These are phyloP conservation scores for Nymphaea colorata DNA, from an alignment of 164 flowering plant genomes.

Conservation along the genomic window DNA sequence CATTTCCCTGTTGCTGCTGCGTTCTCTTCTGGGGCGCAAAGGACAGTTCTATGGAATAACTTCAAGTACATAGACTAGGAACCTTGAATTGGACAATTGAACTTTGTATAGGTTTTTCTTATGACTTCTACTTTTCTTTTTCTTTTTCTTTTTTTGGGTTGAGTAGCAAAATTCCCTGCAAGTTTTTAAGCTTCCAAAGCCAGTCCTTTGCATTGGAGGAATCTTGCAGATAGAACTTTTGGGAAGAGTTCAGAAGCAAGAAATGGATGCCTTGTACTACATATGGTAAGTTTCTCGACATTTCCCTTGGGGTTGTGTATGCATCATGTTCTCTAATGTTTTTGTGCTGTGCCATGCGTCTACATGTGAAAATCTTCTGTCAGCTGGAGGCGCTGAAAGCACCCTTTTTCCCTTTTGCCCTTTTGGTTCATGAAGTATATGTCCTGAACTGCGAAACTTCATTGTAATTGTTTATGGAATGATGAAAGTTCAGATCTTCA, in stretches of 20 bases:
- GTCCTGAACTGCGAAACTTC: not conserved
- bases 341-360: not conserved
- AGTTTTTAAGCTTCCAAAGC: slow-evolving; percentile 61
- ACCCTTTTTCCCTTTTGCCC: not conserved
- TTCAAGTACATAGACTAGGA: no score
- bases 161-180: slow-evolving; percentile 62
- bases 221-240: slow-evolving; percentile 56
- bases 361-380: not conserved
- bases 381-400: not conserved
- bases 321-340: not conserved
- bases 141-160: not conserved
- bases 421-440: not conserved
- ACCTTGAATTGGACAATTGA: no score
- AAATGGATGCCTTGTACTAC: slow-evolving; percentile 55
- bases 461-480: not conserved
- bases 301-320: not conserved
- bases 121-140: no score
- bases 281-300: slow-evolving; percentile 43
- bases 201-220: slow-evolving; percentile 74
- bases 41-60: no score
- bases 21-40: no score
- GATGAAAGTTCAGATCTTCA: not conserved
- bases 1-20: no score
- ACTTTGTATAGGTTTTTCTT: no score
- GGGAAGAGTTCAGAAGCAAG: slow-evolving; percentile 68